Evolutionary conservation across 1,284 basidiomycete species (phyloP).

Genomic region (Polyporus tsugae): DNA sequence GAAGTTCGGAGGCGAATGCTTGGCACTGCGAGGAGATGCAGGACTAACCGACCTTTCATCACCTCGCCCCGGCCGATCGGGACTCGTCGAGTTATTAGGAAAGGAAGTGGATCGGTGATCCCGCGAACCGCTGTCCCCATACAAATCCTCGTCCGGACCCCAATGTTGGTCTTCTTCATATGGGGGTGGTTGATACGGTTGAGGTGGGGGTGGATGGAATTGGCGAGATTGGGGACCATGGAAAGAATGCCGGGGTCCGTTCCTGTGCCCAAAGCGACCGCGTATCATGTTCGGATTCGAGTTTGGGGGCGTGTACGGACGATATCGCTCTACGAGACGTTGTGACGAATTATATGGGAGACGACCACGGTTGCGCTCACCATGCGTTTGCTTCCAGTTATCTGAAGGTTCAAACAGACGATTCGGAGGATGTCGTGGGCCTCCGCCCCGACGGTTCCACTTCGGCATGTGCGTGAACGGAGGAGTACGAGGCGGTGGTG

Average conservation of each 20-base stretch:
- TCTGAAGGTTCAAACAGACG: slow-evolving; percentile 77
- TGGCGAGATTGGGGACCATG: slow-evolving; percentile 12
- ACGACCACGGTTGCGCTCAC: slow-evolving; percentile 28
- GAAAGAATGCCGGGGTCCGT: slow-evolving; percentile 2
- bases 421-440: slow-evolving; percentile 52
- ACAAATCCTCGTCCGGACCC: slow-evolving; percentile 26
- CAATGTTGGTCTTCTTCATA: slow-evolving; percentile 33
- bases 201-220: slow-evolving; percentile 34
- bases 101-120: slow-evolving; percentile 11
- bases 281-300: slow-evolving; percentile 16
- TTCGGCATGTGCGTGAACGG: slow-evolving; percentile 22
- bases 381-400: slow-evolving; percentile 69
- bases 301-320: slow-evolving; percentile 33
- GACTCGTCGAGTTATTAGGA: slow-evolving; percentile 17
- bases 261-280: slow-evolving; percentile 25
- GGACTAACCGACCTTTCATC: slow-evolving; percentile 32
- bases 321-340: slow-evolving; percentile 33
- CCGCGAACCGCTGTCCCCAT: slow-evolving; percentile 22
- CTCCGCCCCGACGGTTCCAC: slow-evolving; percentile 30
- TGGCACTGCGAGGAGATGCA: slow-evolving; percentile 22
- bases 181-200: slow-evolving; percentile 38
- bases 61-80: slow-evolving; percentile 17
- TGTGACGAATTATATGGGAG: slow-evolving; percentile 31
- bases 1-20: slow-evolving; percentile 22
- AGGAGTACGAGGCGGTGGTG: slow-evolving; percentile 37